These are phyloP conservation scores for Tricholoma bakamatsutake DNA, from an alignment of 768 basidiomycete genomes.

Conservation along the genomic window DNA sequence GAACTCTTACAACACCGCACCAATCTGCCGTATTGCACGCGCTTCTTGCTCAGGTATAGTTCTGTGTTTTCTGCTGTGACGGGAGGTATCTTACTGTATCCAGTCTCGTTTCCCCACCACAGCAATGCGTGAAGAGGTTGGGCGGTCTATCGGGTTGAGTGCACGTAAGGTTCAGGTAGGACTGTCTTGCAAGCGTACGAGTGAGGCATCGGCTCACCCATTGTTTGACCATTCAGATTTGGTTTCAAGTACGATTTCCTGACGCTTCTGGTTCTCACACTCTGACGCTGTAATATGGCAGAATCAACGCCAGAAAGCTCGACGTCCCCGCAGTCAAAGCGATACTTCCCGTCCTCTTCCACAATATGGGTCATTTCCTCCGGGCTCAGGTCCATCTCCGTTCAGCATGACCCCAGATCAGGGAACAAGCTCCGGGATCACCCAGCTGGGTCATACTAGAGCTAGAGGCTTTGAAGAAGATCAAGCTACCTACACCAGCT, in stretches of 20 bases:
- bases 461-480: slow-evolving; percentile 9
- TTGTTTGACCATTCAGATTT: slow-evolving; percentile 48
- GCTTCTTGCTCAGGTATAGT: slow-evolving; percentile 72
- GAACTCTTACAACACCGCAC: slow-evolving; percentile 81
- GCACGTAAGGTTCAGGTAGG: slow-evolving; percentile 86
- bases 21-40: slow-evolving; percentile 86
- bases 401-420: slow-evolving; percentile 9
- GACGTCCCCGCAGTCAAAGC: slow-evolving; percentile 64
- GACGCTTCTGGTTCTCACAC: neutral
- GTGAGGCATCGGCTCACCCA: neutral
- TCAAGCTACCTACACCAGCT: slow-evolving; percentile 12
- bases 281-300: slow-evolving; percentile 24
- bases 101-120: slow-evolving; percentile 89
- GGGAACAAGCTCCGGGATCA: slow-evolving; percentile 8
- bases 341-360: slow-evolving; percentile 45
- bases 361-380: slow-evolving; percentile 60
- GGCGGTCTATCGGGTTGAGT: slow-evolving; percentile 81
- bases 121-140: slow-evolving; percentile 82
- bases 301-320: slow-evolving; percentile 87
- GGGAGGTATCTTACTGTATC: slow-evolving; percentile 5
- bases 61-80: slow-evolving; percentile 8
- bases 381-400: slow-evolving; percentile 29
- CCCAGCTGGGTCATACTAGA: slow-evolving; percentile 6
- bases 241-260: slow-evolving; percentile 66
- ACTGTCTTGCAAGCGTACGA: slow-evolving; percentile 1